phyloP scores from a whole-genome alignment of 208 protist species.

The Trypanosoma rangeli region DNA sequence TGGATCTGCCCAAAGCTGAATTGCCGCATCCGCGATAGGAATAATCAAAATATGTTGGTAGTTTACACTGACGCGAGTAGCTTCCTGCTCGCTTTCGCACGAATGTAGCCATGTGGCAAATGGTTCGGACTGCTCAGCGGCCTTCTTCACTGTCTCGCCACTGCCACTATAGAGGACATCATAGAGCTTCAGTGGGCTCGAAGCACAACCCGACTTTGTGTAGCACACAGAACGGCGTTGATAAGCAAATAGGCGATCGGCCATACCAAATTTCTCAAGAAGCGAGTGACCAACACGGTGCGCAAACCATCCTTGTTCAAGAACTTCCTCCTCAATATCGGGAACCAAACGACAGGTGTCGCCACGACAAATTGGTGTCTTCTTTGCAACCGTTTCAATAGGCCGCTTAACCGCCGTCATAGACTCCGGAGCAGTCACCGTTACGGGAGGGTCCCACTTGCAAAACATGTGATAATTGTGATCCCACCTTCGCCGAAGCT shows the following conservation, averaged over 20 bases:
- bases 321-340: slow-evolving; percentile 25
- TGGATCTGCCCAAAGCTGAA: slow-evolving; percentile 32
- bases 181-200: slow-evolving; percentile 29
- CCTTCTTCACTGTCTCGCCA: slow-evolving; percentile 1
- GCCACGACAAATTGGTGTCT: slow-evolving; percentile 28
- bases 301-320: slow-evolving; percentile 50
- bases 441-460: slow-evolving; percentile 21
- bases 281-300: slow-evolving; percentile 47
- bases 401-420: slow-evolving; percentile 25
- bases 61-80: slow-evolving; percentile 46
- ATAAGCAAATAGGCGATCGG: slow-evolving; percentile 58
- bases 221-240: slow-evolving; percentile 39
- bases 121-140: slow-evolving; percentile 11
- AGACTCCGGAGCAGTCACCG: background rate
- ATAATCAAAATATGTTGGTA: slow-evolving; percentile 65
- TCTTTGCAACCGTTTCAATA: slow-evolving; percentile 33
- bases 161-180: slow-evolving; percentile 59
- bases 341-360: slow-evolving; percentile 39
- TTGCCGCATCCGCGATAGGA: slow-evolving; percentile 44
- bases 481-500: slow-evolving; percentile 49
- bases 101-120: slow-evolving; percentile 19
- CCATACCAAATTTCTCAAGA: slow-evolving; percentile 45
- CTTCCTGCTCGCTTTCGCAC: slow-evolving; percentile 19
- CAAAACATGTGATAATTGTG: slow-evolving; percentile 58
- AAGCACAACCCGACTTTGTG: slow-evolving; percentile 1